Base-by-base conservation (phyloP, 2,329 filamentous ascomycete species). In the Capronia epimyces region DNA sequence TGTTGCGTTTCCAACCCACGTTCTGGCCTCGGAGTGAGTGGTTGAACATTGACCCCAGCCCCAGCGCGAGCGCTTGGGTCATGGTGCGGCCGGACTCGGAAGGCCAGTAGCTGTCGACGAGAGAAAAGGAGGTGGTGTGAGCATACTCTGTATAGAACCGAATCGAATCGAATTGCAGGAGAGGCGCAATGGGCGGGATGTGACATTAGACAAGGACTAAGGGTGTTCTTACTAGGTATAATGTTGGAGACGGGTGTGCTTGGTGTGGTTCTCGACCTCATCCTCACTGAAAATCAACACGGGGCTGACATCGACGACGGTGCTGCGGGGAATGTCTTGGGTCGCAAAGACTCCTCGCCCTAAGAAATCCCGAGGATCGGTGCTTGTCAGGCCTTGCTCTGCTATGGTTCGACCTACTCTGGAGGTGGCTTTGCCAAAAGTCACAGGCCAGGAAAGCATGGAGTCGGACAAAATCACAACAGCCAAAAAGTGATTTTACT, bases 11-110 rank as follows among this genome's bases (percentile, higher is more conserved):
- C 75, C 75, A 79, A 3, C 69, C 72, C 1, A 79, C 72, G 56
- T 79, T 79, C 54, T 78, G 76, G 13, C 69, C 56, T 21, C 39
- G 48, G 0, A 65, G 66, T 1, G 74, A 76, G 59, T 79, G 76
- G 52, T 79, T 79, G 67, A 79, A 79, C 71, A 79, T 75, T 36
- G 70, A 73, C 16, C 76, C 76, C 0, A 79, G 66, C 3, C 76
- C 76, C 22, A 79, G 68, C 10, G 77, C 68, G 1, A 79, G 64
- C 8, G 76, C 76, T 64, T 79, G 76, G 67, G 69, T 48, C 63
- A 67, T 50, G 57, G 60, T 43, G 50, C 62, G 13, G 62, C 63
- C 48, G 24, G 53, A 42, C 27, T 49, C 31, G 16, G 58, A 56
- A 4, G 63, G 63, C 62, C 63, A 64, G 37, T 63, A 63, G 49